Base-by-base conservation (phyloP, 2,329 filamentous ascomycete genomes). In the Penicillium fuscoglaucum region DNA sequence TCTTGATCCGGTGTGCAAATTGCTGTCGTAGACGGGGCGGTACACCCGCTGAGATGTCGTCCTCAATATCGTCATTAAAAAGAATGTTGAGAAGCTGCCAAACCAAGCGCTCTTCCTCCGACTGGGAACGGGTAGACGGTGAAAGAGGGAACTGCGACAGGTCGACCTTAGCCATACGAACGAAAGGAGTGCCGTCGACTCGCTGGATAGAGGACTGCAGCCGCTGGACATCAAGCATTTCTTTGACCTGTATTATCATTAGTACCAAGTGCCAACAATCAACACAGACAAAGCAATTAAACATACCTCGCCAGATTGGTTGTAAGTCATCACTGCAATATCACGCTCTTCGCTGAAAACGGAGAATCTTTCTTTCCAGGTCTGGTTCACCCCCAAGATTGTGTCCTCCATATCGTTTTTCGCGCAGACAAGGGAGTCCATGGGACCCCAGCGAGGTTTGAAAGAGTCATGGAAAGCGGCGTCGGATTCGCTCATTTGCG, bases 81-180 rank as follows among this genome's bases (percentile, higher is more conserved):
- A 99, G 82, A 39, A 97, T 87, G 57, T 90, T 90, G 1, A 91
- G 88, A 37, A 99, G 81, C 60, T 91, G 84, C 95, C 96, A 99
- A 1, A 95, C 86, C 26, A 76, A 63, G n/a, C 69, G 68, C 62
- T 79, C 76, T 29, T 70, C 62, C 58, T 76, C 71, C 28, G 68
- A 61, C 29, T 72, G 59, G 29, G 69, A 63, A 58, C 73, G 55
- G 54, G 61, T 63, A 44, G 67, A 61, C 47, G 71, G 68, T 3
- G 66, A 61, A 35, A 73, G 63, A 9, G 69, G 66, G 37, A 73
- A 76, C 48, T 68, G 66, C 40, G 65, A 64, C 57, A 78, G 73
- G 52, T 77, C 67, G 33, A 70, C 62, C 26, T 68, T 68, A 9
- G 63, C 61, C 47, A 78, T 58, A 48, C 70, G 72, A 52, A 73